These are phyloP conservation scores for Ustilago hordei DNA, from an alignment of 1,284 basidiomycete species.

Conservation along the genomic window DNA sequence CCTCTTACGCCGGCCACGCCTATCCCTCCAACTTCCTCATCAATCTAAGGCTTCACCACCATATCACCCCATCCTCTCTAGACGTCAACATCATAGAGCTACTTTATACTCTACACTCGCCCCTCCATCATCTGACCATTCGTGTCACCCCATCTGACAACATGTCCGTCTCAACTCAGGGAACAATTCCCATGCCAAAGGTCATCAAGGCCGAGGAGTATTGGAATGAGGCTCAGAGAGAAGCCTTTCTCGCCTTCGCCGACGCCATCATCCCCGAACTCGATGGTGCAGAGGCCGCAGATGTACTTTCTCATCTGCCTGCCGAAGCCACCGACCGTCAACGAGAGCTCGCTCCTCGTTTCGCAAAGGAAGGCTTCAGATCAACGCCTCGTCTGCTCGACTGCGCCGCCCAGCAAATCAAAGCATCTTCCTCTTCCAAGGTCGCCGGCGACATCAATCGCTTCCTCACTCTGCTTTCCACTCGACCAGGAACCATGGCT, in stretches of 20 bases:
- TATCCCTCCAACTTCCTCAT: too few species aligned
- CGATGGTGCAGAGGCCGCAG: slow-evolving; percentile 53
- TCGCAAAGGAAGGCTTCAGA: slow-evolving; percentile 57
- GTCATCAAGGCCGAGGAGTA: slow-evolving; percentile 50
- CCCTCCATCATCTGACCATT: neutral
- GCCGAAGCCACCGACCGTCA: slow-evolving; percentile 53
- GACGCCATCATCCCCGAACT: slow-evolving; percentile 63
- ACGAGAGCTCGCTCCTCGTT: slow-evolving; percentile 53
- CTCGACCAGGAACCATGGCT: slow-evolving; percentile 60
- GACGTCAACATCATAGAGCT: neutral
- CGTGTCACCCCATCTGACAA: neutral
- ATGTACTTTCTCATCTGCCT: slow-evolving; percentile 59
- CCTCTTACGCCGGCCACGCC: too few species aligned
- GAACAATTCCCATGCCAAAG: slow-evolving; percentile 37
- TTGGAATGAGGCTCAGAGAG: slow-evolving; percentile 45
- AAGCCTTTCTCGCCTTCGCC: slow-evolving; percentile 63
- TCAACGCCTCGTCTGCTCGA: slow-evolving; percentile 58
- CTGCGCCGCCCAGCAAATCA: slow-evolving; percentile 56
- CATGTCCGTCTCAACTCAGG: slow-evolving; percentile 33
- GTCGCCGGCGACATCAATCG: slow-evolving; percentile 54
- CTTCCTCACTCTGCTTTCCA: slow-evolving; percentile 59
- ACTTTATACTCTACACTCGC: neutral
- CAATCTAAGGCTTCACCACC: neutral
- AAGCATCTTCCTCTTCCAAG: slow-evolving; percentile 51
- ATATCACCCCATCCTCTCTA: neutral